Evolutionary conservation across 768 basidiomycete species (phyloP), one percentile per base, ranked within the genome.

Genomic region (Lentinula lateritia): DNA sequence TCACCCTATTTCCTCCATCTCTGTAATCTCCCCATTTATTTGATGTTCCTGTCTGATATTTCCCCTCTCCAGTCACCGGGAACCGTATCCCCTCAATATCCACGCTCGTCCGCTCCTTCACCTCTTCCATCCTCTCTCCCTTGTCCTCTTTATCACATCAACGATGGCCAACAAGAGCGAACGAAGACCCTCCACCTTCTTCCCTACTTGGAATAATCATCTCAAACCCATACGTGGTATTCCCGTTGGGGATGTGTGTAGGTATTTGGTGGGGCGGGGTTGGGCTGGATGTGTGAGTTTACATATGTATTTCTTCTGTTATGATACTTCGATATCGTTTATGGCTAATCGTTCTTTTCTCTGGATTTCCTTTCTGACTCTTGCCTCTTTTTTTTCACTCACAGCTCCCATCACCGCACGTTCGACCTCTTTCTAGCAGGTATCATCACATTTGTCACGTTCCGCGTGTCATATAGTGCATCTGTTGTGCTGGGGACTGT

Each of bases 401-500:
- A n/a, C 23, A 79, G 78, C 0, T 63, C 65, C 18, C 85, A 89
- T 63, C 91, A 93, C 62, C 80, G 85, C 10, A 72, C 81, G 0
- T 83, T 87, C n/a, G 96, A 99, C 73, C 83, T 96, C n/a, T 72
- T 85, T n/a, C 76, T 97, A 43, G 93, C 97, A 0, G 82, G 85
- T 5, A 64, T 90, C 6, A 85, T 94, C 58, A 88, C 94, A 0
- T 69, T 88, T 10, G 75, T 91, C 15, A 96, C 94, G 4, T 91
- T 90, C 72, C 83, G 84, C 42, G 80, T 95, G 23, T 90, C 97
- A 0, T 96, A 95, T 70, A 85, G 88, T 1, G 89, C 95, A 0
- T 93, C 88, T 43, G 79, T 88, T 10, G 84, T 92, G 0, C 89
- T 96, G 12, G 96, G 93, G 2, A 86, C 88, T 6, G 88, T 94